Conservation (phyloP, 768 basidiomycete species). For the Auriscalpium orientale region DNA sequence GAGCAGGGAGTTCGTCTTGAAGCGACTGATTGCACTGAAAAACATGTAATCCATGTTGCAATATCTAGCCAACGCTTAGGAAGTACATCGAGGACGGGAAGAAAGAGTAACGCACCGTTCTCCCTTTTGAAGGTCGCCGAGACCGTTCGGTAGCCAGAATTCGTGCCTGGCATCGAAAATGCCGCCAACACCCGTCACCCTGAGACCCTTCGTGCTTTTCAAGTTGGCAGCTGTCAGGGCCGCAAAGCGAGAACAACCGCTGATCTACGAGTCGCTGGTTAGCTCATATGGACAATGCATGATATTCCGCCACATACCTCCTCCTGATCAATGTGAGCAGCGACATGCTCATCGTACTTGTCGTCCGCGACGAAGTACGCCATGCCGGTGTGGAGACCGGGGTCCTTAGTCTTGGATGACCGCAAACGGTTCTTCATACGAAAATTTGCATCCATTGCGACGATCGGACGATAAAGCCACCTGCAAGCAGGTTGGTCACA, state of each 20-base stretch:
- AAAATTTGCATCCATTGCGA: neutral
- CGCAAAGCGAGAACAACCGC: neutral
- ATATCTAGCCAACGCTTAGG: neutral
- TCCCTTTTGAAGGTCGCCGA: neutral
- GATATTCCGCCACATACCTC: neutral
- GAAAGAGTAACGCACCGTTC: neutral
- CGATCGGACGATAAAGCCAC: neutral
- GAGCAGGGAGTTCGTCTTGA: too few species aligned
- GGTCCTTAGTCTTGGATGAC: neutral
- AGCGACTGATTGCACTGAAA: too few species aligned
- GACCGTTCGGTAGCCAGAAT: neutral
- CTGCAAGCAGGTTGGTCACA: neutral
- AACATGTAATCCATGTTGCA: too few species aligned
- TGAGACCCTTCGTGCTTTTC: neutral
- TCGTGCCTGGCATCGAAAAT: neutral
- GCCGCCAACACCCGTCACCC: neutral
- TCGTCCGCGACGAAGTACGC: neutral
- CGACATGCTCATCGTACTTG: neutral
- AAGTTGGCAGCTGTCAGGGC: neutral
- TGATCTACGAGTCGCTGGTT: neutral
- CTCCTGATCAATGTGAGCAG: neutral
- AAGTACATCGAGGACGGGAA: neutral
- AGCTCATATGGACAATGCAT: neutral
- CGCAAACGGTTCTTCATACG: neutral
- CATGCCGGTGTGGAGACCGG: too few species aligned